Evolutionary conservation across 2,329 filamentous ascomycete genomes (phyloP).

Genomic region (Elsinoe perseae): DNA sequence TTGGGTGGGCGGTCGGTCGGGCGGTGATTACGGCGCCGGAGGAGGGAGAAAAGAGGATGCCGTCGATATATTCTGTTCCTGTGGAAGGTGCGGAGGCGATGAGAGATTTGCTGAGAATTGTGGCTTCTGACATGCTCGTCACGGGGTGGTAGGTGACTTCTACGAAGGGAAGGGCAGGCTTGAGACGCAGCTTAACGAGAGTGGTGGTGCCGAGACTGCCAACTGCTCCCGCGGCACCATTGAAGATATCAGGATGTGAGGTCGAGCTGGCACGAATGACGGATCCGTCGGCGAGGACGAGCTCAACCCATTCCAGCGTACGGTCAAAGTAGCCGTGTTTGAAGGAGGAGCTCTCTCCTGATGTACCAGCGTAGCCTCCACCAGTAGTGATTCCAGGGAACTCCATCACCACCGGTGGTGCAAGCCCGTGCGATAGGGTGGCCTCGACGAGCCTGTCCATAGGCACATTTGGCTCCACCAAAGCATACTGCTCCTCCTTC

Average conservation of each 20-base stretch:
- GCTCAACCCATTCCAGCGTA: conserved; percentile 55
- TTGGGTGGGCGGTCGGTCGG: conserved; percentile 31
- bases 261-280: conserved; percentile 44
- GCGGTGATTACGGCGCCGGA: conserved; percentile 40
- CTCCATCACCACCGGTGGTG: conserved; percentile 63
- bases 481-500: conserved; percentile 43
- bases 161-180: conserved; percentile 41
- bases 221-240: conserved; percentile 56
- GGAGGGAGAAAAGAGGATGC: conserved; percentile 41
- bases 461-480: conserved; percentile 63
- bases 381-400: conserved; percentile 66
- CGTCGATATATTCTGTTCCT: conserved; percentile 41
- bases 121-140: conserved; percentile 34
- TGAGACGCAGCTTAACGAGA: conserved; percentile 43
- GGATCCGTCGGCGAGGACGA: conserved; percentile 56
- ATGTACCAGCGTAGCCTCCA: conserved; percentile 59
- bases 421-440: conserved; percentile 48
- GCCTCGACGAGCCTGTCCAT: conserved; percentile 58
- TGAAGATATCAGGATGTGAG: conserved; percentile 53
- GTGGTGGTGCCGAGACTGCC: conserved; percentile 62
- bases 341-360: conserved; percentile 63
- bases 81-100: conserved; percentile 21
- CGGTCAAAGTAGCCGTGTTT: conserved; percentile 59
- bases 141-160: conserved; percentile 43
- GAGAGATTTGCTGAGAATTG: conserved; percentile 21